Percentiles rank a stretch among this genome's conserved stretches.
These are phyloP conservation scores for Debaryomyces maramus DNA, from an alignment of 805 yeast genomes.

Conservation along the genomic window DNA sequence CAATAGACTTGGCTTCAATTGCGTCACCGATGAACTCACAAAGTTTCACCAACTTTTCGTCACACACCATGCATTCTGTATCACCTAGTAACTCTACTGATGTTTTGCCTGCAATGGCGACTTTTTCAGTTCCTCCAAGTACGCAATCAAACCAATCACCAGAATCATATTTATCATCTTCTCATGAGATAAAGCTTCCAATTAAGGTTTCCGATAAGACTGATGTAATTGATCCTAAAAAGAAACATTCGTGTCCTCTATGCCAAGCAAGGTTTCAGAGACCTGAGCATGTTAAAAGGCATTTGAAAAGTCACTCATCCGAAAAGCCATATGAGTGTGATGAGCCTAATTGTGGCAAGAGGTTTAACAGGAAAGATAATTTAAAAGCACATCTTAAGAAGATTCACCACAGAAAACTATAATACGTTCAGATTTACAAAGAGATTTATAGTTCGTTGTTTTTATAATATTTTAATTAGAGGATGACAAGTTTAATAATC, in stretches of 20 bases:
- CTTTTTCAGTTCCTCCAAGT: slow-evolving; percentile 18
- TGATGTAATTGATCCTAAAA: slow-evolving; percentile 46
- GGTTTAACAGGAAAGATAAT: slow-evolving; percentile 61
- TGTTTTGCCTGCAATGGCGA: slow-evolving; percentile 33
- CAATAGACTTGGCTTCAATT: slow-evolving; percentile 55
- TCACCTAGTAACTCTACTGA: slow-evolving; percentile 4
- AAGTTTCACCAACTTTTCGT: background rate
- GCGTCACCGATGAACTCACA: slow-evolving; percentile 29
- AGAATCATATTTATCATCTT: slow-evolving; percentile 14
- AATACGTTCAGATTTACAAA: background rate
- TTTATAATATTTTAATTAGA: too few relatives aligned
- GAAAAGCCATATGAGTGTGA: slow-evolving; percentile 60
- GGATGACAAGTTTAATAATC: too few relatives aligned
- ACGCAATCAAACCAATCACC: slow-evolving; percentile 10
- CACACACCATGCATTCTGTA: slow-evolving; percentile 4
- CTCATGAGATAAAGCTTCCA: slow-evolving; percentile 19
- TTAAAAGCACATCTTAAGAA: slow-evolving; percentile 62
- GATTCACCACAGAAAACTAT: slow-evolving; percentile 43
- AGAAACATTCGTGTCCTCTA: slow-evolving; percentile 62
- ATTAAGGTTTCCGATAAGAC: slow-evolving; percentile 27
- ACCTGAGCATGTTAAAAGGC: slow-evolving; percentile 72
- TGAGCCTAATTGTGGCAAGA: slow-evolving; percentile 50
- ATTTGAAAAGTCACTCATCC: slow-evolving; percentile 56
- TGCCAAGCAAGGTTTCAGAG: slow-evolving; percentile 64
- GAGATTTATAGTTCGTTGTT: too few relatives aligned